Evolutionary conservation across 2,329 filamentous ascomycete genomes (phyloP).

Genomic region (Shiraia sp.): DNA sequence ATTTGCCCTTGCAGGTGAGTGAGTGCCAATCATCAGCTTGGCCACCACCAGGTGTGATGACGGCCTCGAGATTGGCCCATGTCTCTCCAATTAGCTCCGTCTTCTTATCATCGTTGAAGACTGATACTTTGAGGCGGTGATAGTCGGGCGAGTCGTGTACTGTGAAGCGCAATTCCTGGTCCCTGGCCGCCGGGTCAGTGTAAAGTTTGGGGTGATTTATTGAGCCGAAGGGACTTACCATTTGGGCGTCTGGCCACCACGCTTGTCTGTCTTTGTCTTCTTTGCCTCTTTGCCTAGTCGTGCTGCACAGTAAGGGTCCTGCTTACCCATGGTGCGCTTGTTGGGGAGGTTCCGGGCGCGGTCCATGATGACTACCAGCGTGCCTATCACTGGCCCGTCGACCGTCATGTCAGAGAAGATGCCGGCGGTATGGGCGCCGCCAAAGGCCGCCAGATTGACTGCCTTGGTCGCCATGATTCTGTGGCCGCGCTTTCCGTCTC

Average conservation of each 20-base stretch:
- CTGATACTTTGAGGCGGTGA: slow-evolving; percentile 89
- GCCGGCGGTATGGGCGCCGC: slow-evolving; percentile 79
- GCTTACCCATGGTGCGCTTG: slow-evolving; percentile 95
- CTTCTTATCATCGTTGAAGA: slow-evolving; percentile 98
- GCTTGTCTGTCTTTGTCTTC: slow-evolving; percentile 91
- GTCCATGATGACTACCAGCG: slow-evolving; percentile 88
- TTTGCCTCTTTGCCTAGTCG: slow-evolving; percentile 94
- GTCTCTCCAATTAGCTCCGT: slow-evolving; percentile 95
- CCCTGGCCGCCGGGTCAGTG: slow-evolving; percentile 62
- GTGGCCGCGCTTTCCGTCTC: neutral
- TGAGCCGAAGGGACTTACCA: slow-evolving; percentile 68
- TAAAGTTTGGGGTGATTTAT: neutral
- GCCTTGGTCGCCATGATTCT: slow-evolving; percentile 43
- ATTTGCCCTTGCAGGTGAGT: slow-evolving; percentile 87
- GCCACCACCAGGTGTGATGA: slow-evolving; percentile 85
- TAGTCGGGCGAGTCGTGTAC: slow-evolving; percentile 98
- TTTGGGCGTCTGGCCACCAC: slow-evolving; percentile 92
- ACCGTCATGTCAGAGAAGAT: slow-evolving; percentile 94
- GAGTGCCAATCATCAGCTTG: slow-evolving; percentile 92
- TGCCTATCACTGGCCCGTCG: slow-evolving; percentile 91
- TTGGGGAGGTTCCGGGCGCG: slow-evolving; percentile 97
- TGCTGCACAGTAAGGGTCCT: slow-evolving; percentile 95
- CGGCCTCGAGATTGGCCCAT: slow-evolving; percentile 80
- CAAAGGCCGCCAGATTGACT: slow-evolving; percentile 40
- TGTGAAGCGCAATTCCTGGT: slow-evolving; percentile 93